Conservation (phyloP, 129 eudicot species). For the Erigeron canadensis region DNA sequence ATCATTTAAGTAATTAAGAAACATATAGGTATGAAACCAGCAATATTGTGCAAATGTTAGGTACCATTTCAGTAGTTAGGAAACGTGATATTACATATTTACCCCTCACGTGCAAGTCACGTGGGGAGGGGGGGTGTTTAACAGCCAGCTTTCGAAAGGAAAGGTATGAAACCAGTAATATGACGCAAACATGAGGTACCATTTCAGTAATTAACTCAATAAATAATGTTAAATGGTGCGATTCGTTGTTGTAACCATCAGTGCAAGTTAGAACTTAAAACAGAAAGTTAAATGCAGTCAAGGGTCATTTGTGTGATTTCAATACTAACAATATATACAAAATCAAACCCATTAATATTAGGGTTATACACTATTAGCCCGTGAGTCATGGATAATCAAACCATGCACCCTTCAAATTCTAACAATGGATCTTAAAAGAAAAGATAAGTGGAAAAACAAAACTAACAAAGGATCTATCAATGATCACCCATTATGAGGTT, state of each 20-base stretch:
- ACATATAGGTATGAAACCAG: too few relatives aligned
- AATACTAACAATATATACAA: slow-evolving; percentile 35
- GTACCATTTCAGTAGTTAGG: too few relatives aligned
- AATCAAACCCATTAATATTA: slow-evolving; percentile 34
- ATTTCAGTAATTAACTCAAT: too few relatives aligned
- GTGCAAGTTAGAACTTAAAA: slow-evolving; percentile 8
- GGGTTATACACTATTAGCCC: slow-evolving; percentile 26
- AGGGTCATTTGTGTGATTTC: slow-evolving; percentile 18
- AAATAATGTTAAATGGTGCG: too few relatives aligned
- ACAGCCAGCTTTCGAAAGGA: too few relatives aligned
- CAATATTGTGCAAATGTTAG: too few relatives aligned
- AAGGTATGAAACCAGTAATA: too few relatives aligned
- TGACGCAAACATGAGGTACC: too few relatives aligned
- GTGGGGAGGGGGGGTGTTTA: too few relatives aligned
- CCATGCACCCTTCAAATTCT: slow-evolving; percentile 23
- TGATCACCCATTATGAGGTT: neutral
- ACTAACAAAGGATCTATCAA: neutral
- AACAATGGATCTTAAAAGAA: slow-evolving; percentile 22
- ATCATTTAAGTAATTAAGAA: too few relatives aligned
- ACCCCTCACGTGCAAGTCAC: too few relatives aligned
- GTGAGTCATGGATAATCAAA: slow-evolving; percentile 33
- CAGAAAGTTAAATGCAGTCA: slow-evolving; percentile 19
- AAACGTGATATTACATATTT: too few relatives aligned
- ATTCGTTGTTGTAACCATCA: neutral
- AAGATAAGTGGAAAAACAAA: slow-evolving; percentile 15